Conservation (phyloP, 1,284 basidiomycete species). For the Trametes sp. region DNA sequence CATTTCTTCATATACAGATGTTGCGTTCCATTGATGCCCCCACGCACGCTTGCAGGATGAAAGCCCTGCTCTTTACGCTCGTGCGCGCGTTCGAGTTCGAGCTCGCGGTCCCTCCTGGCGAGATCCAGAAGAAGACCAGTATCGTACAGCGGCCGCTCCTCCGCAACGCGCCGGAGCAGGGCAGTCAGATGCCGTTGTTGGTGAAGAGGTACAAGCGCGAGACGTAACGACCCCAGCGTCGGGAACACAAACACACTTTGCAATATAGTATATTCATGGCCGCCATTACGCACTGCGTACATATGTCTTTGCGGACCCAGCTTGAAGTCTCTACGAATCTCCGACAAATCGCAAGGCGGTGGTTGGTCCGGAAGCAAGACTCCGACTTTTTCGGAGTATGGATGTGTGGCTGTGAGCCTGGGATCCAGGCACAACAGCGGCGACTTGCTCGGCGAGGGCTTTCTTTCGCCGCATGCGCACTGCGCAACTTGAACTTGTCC, state of each 20-base stretch:
- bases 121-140: conserved; percentile 28
- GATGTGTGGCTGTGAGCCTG: background rate
- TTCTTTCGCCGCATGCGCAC: too few species aligned
- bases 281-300: too few species aligned
- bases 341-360: too few species aligned
- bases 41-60: conserved; percentile 50
- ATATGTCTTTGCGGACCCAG: too few species aligned
- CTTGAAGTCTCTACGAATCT: too few species aligned
- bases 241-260: too few species aligned
- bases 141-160: conserved; percentile 32
- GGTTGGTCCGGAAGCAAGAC: too few species aligned
- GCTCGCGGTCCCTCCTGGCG: conserved; percentile 49
- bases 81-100: conserved; percentile 65
- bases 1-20: background rate
- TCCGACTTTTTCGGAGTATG: too few species aligned
- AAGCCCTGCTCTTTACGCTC: conserved; percentile 63
- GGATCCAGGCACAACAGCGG: background rate
- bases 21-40: background rate
- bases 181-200: conserved; percentile 34
- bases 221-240: background rate
- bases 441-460: too few species aligned
- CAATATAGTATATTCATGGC: too few species aligned
- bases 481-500: too few species aligned
- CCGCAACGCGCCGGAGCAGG: conserved; percentile 21
- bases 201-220: conserved; percentile 14